Conservation (phyloP, 1,284 basidiomycete genomes). For the Puccinia polysora region DNA sequence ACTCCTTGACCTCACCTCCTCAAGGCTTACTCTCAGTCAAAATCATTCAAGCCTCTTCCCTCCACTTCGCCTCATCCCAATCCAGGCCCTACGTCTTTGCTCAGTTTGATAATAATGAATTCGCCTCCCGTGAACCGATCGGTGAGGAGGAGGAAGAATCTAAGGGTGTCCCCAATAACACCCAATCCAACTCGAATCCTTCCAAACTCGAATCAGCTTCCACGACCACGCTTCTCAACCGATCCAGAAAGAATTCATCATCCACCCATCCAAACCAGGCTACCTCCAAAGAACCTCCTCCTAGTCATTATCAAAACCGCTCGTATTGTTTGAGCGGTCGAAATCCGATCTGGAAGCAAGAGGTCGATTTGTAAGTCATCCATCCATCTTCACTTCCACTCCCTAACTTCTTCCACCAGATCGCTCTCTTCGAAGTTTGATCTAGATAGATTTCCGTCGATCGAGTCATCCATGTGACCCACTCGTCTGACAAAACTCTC, state of each 20-base stretch:
- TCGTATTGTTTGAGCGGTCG: slow-evolving; percentile 56
- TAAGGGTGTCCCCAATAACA: not conserved
- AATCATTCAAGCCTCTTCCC: slow-evolving; percentile 82
- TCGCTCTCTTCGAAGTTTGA: no score
- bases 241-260: not conserved
- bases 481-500: no score
- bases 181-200: not conserved
- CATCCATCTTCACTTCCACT: not conserved
- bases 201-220: not conserved
- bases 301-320: slow-evolving; percentile 56
- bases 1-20: slow-evolving; percentile 46
- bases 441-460: no score
- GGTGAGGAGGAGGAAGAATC: slow-evolving; percentile 63
- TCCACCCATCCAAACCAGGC: not conserved
- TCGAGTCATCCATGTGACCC: no score
- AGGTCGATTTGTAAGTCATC: slow-evolving; percentile 68
- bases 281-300: not conserved
- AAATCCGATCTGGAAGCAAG: slow-evolving; percentile 98
- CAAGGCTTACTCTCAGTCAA: slow-evolving; percentile 89
- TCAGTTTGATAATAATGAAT: slow-evolving; percentile 98
- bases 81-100: slow-evolving; percentile 89
- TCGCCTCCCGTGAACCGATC: slow-evolving; percentile 85
- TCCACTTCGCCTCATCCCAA: slow-evolving; percentile 55
- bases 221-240: slow-evolving; percentile 57
- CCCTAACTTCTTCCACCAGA: no score